A percentile compares a stretch with the other conserved stretches of the same genome.
Conservation (phyloP, 2,329 filamentous ascomycete species). For the Colletotrichum tabaci region DNA sequence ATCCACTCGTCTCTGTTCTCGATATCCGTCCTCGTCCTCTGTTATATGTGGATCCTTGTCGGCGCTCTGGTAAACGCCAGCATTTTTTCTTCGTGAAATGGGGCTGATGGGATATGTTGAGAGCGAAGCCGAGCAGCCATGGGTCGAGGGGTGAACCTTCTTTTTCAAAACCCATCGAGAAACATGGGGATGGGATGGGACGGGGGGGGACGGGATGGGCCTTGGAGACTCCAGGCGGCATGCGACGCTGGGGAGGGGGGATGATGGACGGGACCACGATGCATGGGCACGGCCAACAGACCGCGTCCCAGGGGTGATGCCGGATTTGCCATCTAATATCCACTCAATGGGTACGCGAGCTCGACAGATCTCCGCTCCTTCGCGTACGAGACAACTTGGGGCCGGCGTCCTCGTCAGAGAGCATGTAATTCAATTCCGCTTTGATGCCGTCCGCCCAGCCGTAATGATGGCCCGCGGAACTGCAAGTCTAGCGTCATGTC, state of each 20-base stretch:
- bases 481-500: slow-evolving; percentile 1
- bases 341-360: background rate
- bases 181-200: slow-evolving; percentile 20
- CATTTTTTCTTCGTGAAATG: slow-evolving; percentile 1
- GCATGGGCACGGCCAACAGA: slow-evolving; percentile 27
- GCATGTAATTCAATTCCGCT: background rate
- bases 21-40: background rate
- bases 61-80: background rate
- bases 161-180: slow-evolving; percentile 26
- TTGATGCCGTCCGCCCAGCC: background rate
- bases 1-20: background rate
- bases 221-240: slow-evolving; percentile 18
- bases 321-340: slow-evolving; percentile 11
- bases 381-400: background rate
- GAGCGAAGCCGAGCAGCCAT: background rate
- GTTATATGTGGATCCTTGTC: background rate
- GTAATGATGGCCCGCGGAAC: background rate
- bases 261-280: slow-evolving; percentile 25
- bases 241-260: slow-evolving; percentile 16
- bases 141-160: slow-evolving; percentile 4
- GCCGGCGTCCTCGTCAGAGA: background rate
- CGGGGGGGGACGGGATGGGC: background rate
- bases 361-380: background rate
- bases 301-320: slow-evolving; percentile 13
- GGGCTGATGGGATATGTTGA: background rate